Evolutionary conservation across 257 asterid species (phyloP).

Genomic region (Phtheirospermum japonicum): DNA sequence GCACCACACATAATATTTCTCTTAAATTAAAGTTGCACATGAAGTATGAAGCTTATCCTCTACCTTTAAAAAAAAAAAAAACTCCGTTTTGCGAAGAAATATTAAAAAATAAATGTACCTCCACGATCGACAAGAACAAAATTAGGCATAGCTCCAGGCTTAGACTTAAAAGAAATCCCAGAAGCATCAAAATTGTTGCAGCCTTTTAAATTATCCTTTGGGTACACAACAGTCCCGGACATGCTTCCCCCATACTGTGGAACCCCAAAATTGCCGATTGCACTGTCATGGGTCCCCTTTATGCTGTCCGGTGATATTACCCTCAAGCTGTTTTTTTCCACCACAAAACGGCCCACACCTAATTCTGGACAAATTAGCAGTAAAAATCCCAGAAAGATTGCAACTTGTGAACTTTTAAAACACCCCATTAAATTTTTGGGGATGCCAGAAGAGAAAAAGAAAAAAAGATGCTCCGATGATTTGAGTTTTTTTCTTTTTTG

Average conservation of each 20-base stretch:
- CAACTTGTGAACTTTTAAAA: conserved; percentile 34
- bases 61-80: background rate
- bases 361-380: conserved; percentile 41
- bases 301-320: conserved; percentile 77
- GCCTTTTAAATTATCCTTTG: conserved; percentile 71
- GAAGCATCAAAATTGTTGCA: conserved; percentile 61
- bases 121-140: conserved; percentile 91
- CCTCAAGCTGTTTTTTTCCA: conserved; percentile 89
- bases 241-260: conserved; percentile 94
- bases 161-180: conserved; percentile 65
- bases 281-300: conserved; percentile 75
- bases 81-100: background rate
- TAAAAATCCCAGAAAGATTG: conserved; percentile 47
- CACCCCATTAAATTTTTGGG: conserved; percentile 46
- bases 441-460: conserved; percentile 14
- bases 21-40: background rate
- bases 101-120: conserved; percentile 42
- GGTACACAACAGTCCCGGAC: conserved; percentile 76
- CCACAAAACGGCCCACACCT: conserved; percentile 71
- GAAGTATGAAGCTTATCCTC: background rate
- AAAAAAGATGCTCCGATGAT: conserved; percentile 20
- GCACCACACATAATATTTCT: background rate
- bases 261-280: conserved; percentile 93
- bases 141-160: conserved; percentile 80
- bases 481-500: background rate